Base-by-base conservation (phyloP, 2,329 filamentous ascomycete genomes). In the Alternaria novae-zelandiae region DNA sequence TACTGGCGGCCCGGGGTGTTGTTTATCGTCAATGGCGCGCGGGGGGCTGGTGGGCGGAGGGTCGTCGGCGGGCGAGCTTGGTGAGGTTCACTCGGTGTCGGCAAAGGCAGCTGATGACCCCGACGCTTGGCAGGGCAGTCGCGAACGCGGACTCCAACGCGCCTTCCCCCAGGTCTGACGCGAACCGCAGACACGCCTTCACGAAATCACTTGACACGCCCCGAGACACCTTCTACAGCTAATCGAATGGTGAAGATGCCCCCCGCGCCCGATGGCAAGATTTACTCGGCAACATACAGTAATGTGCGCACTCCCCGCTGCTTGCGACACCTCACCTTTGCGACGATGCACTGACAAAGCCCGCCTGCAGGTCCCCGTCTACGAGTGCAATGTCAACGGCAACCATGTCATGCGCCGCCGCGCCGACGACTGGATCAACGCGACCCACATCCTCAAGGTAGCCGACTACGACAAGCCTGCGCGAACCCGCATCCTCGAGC, bases 391-490 rank as follows among this genome's bases (percentile, higher is more conserved):
- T 79, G 90, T 97, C 73, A 93, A 90, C 36, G 86, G 85, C 70
- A 93, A 96, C 78, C 93, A 97, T 92, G 92, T 98, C 69, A 99
- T 99, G 96, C 91, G 96, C 80, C 89, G 96, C 54, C 90, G 95
- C 64, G 88, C 89, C 57, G 96, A 99, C 80, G 90, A 98, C 81
- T 99, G 95, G 94, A 96, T 99, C 83, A 99, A 99, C 85, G 96
- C 96, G n/a, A 99, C 96, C 57, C 96, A 99, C 78, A 98, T 99
- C 64, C 84, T 99, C 53, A 99, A 99, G 78, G 93, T 96, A 44
- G 96, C 96, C 66, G 95, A 95, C 59, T 97, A 97, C 77, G 96
- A 99, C 81, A 99, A 99, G 81, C 96, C 96, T 3, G 93, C 95
- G 12, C 87, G 96, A 78, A 99, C 96, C 44, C 89, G 96, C 67